Conservation (phyloP, 495 filamentous ascomycete genomes). For the Tuber brumale region DNA sequence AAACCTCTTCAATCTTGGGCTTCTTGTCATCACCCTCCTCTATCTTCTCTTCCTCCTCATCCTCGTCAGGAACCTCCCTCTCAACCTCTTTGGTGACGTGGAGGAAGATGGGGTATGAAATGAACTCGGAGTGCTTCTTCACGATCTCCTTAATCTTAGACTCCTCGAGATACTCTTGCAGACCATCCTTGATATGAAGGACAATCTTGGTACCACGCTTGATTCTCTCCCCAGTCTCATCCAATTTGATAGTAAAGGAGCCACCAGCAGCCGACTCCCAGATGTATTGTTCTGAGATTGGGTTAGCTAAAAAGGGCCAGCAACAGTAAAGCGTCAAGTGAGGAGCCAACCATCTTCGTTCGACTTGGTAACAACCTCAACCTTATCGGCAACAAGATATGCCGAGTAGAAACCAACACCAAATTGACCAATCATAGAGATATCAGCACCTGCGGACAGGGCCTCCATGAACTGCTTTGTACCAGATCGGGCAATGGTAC, state of each 20-base stretch:
- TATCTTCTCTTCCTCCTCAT: conserved; percentile 65
- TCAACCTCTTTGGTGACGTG: conserved; percentile 98
- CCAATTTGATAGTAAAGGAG: conserved; percentile 87
- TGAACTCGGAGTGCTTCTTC: conserved; percentile 99
- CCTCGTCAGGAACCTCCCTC: conserved; percentile 97
- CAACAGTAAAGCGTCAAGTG: not conserved
- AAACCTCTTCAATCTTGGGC: conserved; percentile 71
- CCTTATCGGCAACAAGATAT: conserved; percentile 95
- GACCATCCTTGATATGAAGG: conserved; percentile 98
- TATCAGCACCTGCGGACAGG: conserved; percentile 93
- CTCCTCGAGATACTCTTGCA: conserved; percentile 96
- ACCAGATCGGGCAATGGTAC: conserved; percentile 96
- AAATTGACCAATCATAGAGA: conserved; percentile 99
- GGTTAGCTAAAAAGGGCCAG: conserved; percentile 11
- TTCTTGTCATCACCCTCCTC: conserved; percentile 66
- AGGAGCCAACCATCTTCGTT: conserved; percentile 73
- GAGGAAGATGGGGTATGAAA: conserved; percentile 99
- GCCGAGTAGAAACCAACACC: conserved; percentile 99
- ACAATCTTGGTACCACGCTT: conserved; percentile 96
- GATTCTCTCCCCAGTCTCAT: conserved; percentile 83
- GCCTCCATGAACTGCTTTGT: conserved; percentile 99
- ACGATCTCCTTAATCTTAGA: conserved; percentile 99
- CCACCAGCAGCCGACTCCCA: conserved; percentile 98
- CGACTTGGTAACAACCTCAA: conserved; percentile 93
- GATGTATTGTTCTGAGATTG: conserved; percentile 71